phyloP scores from a whole-genome alignment of 345 rosid genomes.

The Pistacia atlantica region DNA sequence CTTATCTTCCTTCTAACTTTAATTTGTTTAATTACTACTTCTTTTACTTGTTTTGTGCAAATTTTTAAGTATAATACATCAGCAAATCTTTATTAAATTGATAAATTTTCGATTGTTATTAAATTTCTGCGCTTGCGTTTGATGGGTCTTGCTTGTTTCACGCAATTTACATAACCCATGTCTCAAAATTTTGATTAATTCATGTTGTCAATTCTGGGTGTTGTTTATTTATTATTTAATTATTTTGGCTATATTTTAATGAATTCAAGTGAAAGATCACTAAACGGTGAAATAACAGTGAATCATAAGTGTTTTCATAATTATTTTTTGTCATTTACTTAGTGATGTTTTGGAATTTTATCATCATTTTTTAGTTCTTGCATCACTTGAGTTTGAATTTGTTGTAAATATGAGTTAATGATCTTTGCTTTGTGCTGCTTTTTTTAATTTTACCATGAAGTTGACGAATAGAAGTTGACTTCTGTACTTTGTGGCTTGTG shows the following conservation, averaged over 20 bases:
- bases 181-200: background rate
- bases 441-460: background rate
- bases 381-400: background rate
- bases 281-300: background rate
- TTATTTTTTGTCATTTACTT: background rate
- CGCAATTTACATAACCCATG: background rate
- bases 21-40: background rate
- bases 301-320: background rate
- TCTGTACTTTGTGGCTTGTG: background rate
- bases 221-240: background rate
- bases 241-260: background rate
- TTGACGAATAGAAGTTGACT: background rate
- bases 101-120: background rate
- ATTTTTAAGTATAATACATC: background rate
- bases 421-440: background rate
- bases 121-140: background rate
- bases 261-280: background rate
- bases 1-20: background rate
- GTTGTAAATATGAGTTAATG: background rate
- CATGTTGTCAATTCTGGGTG: background rate
- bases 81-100: constrained; percentile 3
- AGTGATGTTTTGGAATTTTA: background rate
- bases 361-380: background rate
- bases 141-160: background rate
- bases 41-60: background rate